phyloP scores from a whole-genome alignment of 108 stramenopile species.

The Schizochytrium sp. region DNA sequence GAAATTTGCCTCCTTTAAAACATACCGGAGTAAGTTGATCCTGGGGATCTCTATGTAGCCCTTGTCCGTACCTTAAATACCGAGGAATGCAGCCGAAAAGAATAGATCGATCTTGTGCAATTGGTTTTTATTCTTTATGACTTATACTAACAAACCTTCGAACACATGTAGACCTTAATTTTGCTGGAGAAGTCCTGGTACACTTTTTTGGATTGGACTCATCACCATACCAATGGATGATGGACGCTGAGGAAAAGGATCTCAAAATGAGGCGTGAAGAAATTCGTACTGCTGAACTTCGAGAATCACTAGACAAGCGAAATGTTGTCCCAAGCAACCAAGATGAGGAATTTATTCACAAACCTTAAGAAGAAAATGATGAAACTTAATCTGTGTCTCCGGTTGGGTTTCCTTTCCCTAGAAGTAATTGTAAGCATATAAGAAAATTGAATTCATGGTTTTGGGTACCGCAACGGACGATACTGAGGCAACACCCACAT shows the following conservation, averaged over 20 bases:
- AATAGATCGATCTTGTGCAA: background rate
- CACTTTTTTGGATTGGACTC: slow-evolving; percentile 37
- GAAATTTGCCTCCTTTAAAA: slow-evolving; percentile 24
- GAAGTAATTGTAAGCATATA: background rate
- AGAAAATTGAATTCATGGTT: background rate
- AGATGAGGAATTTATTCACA: background rate
- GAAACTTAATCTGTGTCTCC: too few species aligned
- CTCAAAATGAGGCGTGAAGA: background rate
- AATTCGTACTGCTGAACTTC: background rate
- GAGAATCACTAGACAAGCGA: background rate
- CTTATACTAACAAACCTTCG: background rate
- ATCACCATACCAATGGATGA: slow-evolving; percentile 34
- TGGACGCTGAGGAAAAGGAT: slow-evolving; percentile 16
- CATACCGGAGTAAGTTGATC: slow-evolving; percentile 10
- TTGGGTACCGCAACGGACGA: background rate
- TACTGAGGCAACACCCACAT: background rate
- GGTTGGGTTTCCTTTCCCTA: background rate
- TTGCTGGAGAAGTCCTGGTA: slow-evolving; percentile 34
- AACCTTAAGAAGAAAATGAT: too few species aligned
- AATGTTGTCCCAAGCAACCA: background rate
- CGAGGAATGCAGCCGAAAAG: background rate
- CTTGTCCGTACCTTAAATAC: background rate
- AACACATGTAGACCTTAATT: background rate
- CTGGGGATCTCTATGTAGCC: background rate
- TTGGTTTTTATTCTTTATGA: background rate